A percentile compares a stretch with the other conserved stretches of the same genome.
These are phyloP conservation scores for Nymphaea colorata DNA, from an alignment of 164 flowering plant genomes.

Conservation along the genomic window DNA sequence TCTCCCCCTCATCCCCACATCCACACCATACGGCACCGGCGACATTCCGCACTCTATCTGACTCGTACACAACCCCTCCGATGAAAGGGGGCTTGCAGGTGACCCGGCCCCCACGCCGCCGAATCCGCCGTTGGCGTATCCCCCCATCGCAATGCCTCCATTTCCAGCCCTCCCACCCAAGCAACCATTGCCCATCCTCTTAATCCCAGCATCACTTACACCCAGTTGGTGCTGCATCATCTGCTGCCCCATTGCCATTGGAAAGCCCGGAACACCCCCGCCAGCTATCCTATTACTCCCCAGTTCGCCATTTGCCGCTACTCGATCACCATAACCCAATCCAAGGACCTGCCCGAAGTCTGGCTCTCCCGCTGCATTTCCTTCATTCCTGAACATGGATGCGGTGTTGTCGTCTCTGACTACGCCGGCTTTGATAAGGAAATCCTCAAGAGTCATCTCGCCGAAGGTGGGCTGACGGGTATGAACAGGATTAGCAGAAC, in stretches of 20 bases:
- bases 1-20: constrained; percentile 24
- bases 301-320: not conserved
- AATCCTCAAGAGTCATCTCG: constrained; percentile 97
- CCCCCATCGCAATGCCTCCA: constrained; percentile 19
- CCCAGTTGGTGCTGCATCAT: not conserved
- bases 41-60: constrained; percentile 26
- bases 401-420: constrained; percentile 36
- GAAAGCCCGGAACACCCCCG: not conserved
- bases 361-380: not conserved
- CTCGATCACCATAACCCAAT: not conserved
- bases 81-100: constrained; percentile 56
- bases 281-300: not conserved
- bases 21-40: constrained; percentile 25
- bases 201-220: constrained; percentile 18
- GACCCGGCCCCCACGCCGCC: constrained; percentile 20
- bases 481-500: constrained; percentile 9
- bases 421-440: constrained; percentile 77
- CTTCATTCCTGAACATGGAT: constrained; percentile 1
- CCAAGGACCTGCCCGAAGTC: constrained; percentile 1
- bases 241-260: not conserved
- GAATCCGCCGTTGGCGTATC: constrained; percentile 14
- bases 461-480: constrained; percentile 68
- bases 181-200: constrained; percentile 22
- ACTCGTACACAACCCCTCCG: constrained; percentile 44
- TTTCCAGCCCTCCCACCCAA: constrained; percentile 35